Conservation (phyloP, 441 rosid genomes). For the Arabidopsis hybrid region DNA sequence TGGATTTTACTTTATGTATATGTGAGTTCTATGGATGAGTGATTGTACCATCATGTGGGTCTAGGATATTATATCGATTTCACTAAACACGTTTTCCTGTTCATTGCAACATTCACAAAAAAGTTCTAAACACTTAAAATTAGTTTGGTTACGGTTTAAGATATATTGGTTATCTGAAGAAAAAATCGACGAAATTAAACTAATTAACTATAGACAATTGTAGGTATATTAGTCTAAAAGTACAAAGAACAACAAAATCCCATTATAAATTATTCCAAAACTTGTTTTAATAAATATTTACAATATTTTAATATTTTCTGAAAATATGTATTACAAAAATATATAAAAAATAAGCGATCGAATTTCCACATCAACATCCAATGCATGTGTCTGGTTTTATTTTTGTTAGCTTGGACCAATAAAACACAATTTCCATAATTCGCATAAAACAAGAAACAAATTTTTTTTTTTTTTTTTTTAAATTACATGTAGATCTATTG, state of each 20-base stretch:
- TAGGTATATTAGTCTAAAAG: not conserved
- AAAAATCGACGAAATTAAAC: not conserved
- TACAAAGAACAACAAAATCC: not conserved
- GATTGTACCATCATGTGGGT: not conserved
- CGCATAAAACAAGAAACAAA: not conserved
- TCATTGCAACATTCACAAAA: not conserved
- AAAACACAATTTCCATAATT: not conserved
- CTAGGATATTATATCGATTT: not conserved
- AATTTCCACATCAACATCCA: slow-evolving; percentile 31
- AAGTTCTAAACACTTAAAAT: not conserved
- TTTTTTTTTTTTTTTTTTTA: too few species aligned
- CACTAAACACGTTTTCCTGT: not conserved
- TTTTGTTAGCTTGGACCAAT: slow-evolving; percentile 2
- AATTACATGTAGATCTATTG: not conserved
- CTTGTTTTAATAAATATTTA: too few species aligned
- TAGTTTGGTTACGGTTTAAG: not conserved
- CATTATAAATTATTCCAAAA: too few species aligned
- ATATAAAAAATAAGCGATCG: slow-evolving; percentile 3
- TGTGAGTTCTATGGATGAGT: not conserved
- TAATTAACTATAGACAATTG: not conserved
- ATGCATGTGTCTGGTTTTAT: slow-evolving; percentile 28
- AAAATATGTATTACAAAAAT: too few species aligned
- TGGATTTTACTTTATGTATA: not conserved
- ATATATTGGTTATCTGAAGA: too few species aligned
- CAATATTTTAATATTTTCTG: too few species aligned